These are phyloP conservation scores for Diaporthe batatas DNA, from an alignment of 2,329 filamentous ascomycete species.

Conservation along the genomic window DNA sequence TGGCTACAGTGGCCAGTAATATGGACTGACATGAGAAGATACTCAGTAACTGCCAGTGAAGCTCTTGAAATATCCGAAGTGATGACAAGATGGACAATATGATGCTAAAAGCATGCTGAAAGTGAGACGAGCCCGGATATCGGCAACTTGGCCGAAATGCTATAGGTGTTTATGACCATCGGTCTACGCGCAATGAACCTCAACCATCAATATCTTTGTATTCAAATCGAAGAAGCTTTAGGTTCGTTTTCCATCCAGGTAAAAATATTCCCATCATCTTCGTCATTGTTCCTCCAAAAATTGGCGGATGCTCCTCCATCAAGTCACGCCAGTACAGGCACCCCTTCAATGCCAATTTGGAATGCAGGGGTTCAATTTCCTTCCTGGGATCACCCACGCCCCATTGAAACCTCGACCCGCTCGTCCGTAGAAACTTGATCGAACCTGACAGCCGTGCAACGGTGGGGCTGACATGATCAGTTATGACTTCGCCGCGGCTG, in stretches of 20 bases:
- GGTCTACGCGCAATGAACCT: not conserved
- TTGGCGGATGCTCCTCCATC: conserved; percentile 30
- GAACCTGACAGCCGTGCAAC: conserved; percentile 6
- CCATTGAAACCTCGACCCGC: conserved; percentile 24
- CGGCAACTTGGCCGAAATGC: no score
- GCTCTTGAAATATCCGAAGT: no score
- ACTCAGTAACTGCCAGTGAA: no score
- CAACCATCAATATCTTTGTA: not conserved
- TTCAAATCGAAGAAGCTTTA: conserved; percentile 24
- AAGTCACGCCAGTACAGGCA: conserved; percentile 35
- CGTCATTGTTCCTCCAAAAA: conserved; percentile 12
- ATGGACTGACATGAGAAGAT: no score
- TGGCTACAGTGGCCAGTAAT: no score
- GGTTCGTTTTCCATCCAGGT: conserved; percentile 17
- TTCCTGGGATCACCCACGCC: conserved; percentile 10
- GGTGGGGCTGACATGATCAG: conserved; percentile 15
- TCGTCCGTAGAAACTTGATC: conserved; percentile 29
- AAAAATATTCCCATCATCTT: conserved; percentile 11
- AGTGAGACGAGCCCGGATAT: no score
- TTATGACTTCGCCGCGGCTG: conserved; percentile 1
- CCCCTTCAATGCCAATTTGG: conserved; percentile 23
- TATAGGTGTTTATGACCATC: no score
- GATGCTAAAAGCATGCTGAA: no score
- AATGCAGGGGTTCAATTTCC: conserved; percentile 25
- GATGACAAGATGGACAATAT: no score